Evolutionary conservation across 2,329 filamentous ascomycete species (phyloP), one percentile per base, ranked within the genome.

Genomic region (Colletotrichum sublineola): DNA sequence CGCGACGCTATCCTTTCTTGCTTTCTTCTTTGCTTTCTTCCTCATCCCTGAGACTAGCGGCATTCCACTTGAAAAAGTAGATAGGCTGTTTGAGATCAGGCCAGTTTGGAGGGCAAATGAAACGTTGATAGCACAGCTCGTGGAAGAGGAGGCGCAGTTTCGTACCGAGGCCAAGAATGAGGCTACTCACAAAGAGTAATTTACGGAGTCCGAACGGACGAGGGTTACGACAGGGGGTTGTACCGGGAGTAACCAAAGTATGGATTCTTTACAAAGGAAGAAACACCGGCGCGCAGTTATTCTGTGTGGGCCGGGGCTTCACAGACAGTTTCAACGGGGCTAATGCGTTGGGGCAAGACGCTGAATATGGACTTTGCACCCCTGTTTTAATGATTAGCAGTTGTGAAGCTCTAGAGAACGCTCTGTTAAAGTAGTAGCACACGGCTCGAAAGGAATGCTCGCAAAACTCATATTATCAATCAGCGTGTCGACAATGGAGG

Each of bases 1-100:
- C 73, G 87, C 85, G 1, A 75, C 83, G 0, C 77, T 88, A n/a
- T 86, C 86, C 74, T 80, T 88, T 55, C 76, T 82, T 12, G 82
- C 84, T 14, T 81, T 84, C 48, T 77, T 85, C 64, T 88, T 86
- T 72, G 84, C 86, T 29, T 88, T 82, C 75, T 87, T 87, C 79
- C 80, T 87, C 48, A 79, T 88, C 12, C 87, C 86, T 0, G 86
- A 88, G 75, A 88, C 87, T 0, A 88, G 86, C 74, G 85, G 86
- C 65, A 81, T 88, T 52, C 85, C 86, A 3, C 79, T 88, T 5
- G 86, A 89, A 74, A 82, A 82, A 44, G 84, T 88, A 74, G 86
- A 88, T 74, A 79, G 81, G 18, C 77, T 88, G 8, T 88, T 88
- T 74, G 81, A 84, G 64, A 63, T 77, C 70, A 78, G 78, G 38